A percentile compares a stretch with the other conserved stretches of the same genome.
phyloP scores from a whole-genome alignment of 2,329 filamentous ascomycete species.

The Aspergillus fumigatus region DNA sequence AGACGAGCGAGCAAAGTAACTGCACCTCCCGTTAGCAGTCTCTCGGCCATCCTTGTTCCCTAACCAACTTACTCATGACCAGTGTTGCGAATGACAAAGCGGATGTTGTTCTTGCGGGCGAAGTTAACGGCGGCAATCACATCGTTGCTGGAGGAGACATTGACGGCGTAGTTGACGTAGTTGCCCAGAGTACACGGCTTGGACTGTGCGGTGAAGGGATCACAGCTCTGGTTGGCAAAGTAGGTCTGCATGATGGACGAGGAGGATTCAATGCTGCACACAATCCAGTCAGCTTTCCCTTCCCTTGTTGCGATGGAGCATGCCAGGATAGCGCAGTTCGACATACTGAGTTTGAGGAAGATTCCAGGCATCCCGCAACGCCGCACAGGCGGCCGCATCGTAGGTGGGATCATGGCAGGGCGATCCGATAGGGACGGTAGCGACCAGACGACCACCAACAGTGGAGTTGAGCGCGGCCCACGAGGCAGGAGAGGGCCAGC shows the following conservation, averaged over 20 bases:
- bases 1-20: constrained; percentile 52
- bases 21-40: constrained; percentile 1
- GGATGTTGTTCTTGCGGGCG: constrained; percentile 47
- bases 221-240: constrained; percentile 30
- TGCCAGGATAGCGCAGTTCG: not conserved
- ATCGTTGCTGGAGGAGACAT: constrained; percentile 27
- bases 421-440: constrained; percentile 36
- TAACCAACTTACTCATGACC: constrained; percentile 35
- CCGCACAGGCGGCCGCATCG: constrained; percentile 16
- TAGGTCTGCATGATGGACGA: constrained; percentile 31
- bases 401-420: constrained; percentile 32
- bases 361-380: constrained; percentile 21
- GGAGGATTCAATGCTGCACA: constrained; percentile 19
- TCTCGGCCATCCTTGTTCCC: not conserved
- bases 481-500: constrained; percentile 32
- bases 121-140: constrained; percentile 36
- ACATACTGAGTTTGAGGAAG: constrained; percentile 26
- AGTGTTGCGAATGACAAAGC: constrained; percentile 45
- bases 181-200: constrained; percentile 26
- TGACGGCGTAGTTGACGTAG: constrained; percentile 31
- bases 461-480: constrained; percentile 36
- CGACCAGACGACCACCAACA: constrained; percentile 34
- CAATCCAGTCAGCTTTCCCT: not conserved
- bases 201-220: constrained; percentile 24
- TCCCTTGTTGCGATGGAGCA: not conserved